Base-by-base conservation (phyloP, 768 basidiomycete species). In the Xerocomus brunneocitrinus region DNA sequence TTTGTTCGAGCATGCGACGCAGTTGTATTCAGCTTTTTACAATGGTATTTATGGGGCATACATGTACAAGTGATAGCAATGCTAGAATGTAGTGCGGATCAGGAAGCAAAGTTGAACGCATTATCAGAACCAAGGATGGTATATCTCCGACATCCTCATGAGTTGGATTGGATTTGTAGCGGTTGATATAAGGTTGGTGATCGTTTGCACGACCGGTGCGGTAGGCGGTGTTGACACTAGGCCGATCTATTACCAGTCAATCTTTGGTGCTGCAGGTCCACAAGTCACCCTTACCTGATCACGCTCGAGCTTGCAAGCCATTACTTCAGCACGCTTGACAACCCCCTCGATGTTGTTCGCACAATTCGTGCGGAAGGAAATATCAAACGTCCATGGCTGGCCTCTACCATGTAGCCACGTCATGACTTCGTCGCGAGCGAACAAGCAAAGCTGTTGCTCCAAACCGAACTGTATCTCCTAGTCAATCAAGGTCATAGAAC, bases 351-450 rank as follows among this genome's bases (percentile, higher is more conserved):
- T 79, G 51, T 78, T 79, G 31, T 79, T 75, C 19, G 82, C 80
- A 19, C 81, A 75, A 32, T 76, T 74, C 22, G 84, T 79, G 40
- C 82, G 79, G 73, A 85, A 85, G 30, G 76, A 65, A 10, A 70
- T 50, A 63, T 91, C 89, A 47, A 81, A 71, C 31, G 76, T 75
- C 70, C 76, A 79, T 13, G 80, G 78, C 47, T 81, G 78, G 50
- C 76, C 76, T 49, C 80, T 79, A 55, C 79, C 76, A 32, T 77
- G 74, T 56, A 89, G 66, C 89, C 89, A 91, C 10, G 80, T 77
- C 60, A 85, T 78, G 42, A 98, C 89, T 71, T 99, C 97, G 64
- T 99, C 97, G 40, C 94, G 82, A 27, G 91, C 83, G 67, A 95
- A 95, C 49, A 99, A 76, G 58, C 89, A 89, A 5, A 99, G 79